These are phyloP conservation scores for Flaveria ramosissima DNA, from an alignment of 129 eudicot species.

Conservation along the genomic window DNA sequence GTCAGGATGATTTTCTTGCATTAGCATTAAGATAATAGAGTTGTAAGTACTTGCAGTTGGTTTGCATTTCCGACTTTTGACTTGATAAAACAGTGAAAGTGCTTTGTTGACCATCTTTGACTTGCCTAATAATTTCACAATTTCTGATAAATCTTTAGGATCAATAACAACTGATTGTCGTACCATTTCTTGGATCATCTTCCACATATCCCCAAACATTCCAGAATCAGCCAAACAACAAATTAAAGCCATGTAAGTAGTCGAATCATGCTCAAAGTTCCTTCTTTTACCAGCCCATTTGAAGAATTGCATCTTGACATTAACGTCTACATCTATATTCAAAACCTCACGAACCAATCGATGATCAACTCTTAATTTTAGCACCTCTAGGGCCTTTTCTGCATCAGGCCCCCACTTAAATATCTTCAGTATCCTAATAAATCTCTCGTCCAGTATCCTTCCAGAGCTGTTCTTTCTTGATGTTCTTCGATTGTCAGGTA, in stretches of 20 bases:
- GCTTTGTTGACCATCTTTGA: slow-evolving; percentile 89
- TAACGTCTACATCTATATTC: slow-evolving; percentile 66
- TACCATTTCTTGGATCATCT: slow-evolving; percentile 78
- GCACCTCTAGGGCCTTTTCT: slow-evolving; percentile 89
- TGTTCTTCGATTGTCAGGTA: slow-evolving; percentile 27
- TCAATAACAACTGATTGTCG: slow-evolving; percentile 50
- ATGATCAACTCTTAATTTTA: slow-evolving; percentile 74
- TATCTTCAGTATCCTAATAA: slow-evolving; percentile 81
- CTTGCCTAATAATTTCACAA: slow-evolving; percentile 69
- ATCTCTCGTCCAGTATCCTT: slow-evolving; percentile 76
- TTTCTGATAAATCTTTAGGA: slow-evolving; percentile 66
- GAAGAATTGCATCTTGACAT: slow-evolving; percentile 75
- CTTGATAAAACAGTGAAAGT: slow-evolving; percentile 69
- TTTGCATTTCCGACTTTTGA: slow-evolving; percentile 78
- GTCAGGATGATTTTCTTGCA: slow-evolving; percentile 86
- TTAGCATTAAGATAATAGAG: slow-evolving; percentile 81
- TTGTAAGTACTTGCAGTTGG: slow-evolving; percentile 82
- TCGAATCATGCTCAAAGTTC: slow-evolving; percentile 73
- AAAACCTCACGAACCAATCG: slow-evolving; percentile 81
- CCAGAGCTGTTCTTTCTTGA: slow-evolving; percentile 38
- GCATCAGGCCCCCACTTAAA: slow-evolving; percentile 99
- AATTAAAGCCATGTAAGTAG: slow-evolving; percentile 72
- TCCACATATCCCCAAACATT: slow-evolving; percentile 83
- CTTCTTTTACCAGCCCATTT: slow-evolving; percentile 90
- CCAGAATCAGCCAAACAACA: slow-evolving; percentile 66